Conservation (phyloP, 768 basidiomycete genomes). For the Suillus subaureus region DNA sequence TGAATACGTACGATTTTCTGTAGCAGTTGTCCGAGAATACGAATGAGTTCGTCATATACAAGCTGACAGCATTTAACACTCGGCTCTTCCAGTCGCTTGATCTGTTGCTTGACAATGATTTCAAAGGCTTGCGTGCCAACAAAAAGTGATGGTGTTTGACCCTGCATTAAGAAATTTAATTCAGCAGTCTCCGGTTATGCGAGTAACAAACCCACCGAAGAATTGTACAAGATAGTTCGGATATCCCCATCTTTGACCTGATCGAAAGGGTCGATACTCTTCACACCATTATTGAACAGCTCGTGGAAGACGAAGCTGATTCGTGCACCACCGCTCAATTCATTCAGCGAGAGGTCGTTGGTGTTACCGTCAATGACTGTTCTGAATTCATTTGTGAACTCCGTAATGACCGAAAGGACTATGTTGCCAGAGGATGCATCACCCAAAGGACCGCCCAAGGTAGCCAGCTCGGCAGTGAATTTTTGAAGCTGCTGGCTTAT, state of each 20-base stretch:
- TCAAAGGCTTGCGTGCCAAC: constrained; percentile 98
- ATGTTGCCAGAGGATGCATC: constrained; percentile 88
- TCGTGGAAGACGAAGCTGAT: constrained; percentile 99
- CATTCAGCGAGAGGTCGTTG: constrained; percentile 92
- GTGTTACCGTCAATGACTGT: constrained; percentile 97
- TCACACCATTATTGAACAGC: constrained; percentile 95
- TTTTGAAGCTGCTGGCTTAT: constrained; percentile 91
- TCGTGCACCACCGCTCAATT: constrained; percentile 97
- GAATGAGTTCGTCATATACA: constrained; percentile 96
- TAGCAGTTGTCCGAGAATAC: constrained; percentile 92
- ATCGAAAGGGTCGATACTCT: constrained; percentile 96
- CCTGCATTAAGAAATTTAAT: constrained; percentile 45
- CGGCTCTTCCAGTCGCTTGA: constrained; percentile 95
- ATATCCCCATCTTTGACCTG: constrained; percentile 99
- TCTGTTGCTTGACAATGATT: constrained; percentile 98
- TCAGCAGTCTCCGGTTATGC: background rate
- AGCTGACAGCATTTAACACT: constrained; percentile 91
- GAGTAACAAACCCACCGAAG: constrained; percentile 68
- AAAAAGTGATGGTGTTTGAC: constrained; percentile 94
- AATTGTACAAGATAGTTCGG: constrained; percentile 94
- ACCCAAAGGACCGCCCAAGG: constrained; percentile 85
- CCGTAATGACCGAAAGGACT: constrained; percentile 96
- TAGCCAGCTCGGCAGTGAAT: constrained; percentile 78
- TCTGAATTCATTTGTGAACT: constrained; percentile 96
- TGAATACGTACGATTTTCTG: constrained; percentile 71